Percentiles rank a stretch among this genome's conserved stretches.
Conservation (phyloP, 148 eudicot genomes). For the Persicaria maculosa region DNA sequence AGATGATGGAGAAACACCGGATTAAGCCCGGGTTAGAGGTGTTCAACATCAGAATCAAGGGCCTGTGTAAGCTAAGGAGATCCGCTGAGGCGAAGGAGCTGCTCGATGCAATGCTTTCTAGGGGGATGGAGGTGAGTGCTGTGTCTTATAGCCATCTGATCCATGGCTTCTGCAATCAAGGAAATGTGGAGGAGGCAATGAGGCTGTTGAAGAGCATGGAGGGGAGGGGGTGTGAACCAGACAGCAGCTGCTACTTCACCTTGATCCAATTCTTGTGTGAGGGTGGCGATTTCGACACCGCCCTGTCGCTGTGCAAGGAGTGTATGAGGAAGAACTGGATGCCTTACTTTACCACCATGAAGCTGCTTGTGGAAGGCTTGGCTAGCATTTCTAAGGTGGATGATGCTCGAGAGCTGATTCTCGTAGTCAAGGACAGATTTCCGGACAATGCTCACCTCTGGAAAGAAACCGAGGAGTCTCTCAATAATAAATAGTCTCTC, state of each 20-base stretch:
- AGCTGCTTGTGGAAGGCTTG: conserved; percentile 65
- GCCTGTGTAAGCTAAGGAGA: conserved; percentile 17
- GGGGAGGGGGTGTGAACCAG: conserved; percentile 35
- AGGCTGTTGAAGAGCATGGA: conserved; percentile 20
- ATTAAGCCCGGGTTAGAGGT: conserved; percentile 23
- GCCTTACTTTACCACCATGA: conserved; percentile 61
- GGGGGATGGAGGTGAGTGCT: conserved; percentile 22
- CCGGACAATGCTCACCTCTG: not conserved
- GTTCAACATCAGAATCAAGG: conserved; percentile 17
- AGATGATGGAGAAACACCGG: conserved; percentile 20
- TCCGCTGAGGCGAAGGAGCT: conserved; percentile 15
- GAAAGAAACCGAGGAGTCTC: conserved; percentile 4
- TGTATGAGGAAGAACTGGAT: conserved; percentile 58
- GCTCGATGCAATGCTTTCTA: conserved; percentile 19
- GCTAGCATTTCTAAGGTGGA: conserved; percentile 47
- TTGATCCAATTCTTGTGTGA: conserved; percentile 44
- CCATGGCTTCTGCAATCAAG: conserved; percentile 23
- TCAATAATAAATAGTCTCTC: not conserved
- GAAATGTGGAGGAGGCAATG: conserved; percentile 25
- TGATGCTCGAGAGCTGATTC: conserved; percentile 53
- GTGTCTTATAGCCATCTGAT: conserved; percentile 23
- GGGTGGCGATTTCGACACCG: conserved; percentile 52
- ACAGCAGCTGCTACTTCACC: conserved; percentile 50
- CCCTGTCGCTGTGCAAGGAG: conserved; percentile 45
- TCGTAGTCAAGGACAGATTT: conserved; percentile 1